Conservation (phyloP, 352 stramenopile genomes). For the Blastocystis sp. region DNA sequence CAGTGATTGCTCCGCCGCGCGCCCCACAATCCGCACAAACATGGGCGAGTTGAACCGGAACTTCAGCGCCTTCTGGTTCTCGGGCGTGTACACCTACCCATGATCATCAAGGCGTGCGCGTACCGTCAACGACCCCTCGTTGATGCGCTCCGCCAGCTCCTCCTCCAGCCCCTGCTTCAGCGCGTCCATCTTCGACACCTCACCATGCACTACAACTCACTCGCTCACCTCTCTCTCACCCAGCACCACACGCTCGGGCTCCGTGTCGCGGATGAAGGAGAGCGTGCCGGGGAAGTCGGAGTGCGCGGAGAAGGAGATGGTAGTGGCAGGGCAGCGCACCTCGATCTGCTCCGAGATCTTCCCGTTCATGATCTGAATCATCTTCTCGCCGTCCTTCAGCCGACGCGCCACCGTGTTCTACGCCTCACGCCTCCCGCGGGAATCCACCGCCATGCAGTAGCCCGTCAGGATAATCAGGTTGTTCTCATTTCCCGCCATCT, state of each 20-base stretch:
- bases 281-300: conserved; percentile 93
- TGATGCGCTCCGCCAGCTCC: conserved; percentile 89
- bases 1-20: conserved; percentile 67
- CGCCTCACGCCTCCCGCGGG: background rate
- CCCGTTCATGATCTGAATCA: conserved; percentile 23
- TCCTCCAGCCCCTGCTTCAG: conserved; percentile 90
- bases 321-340: conserved; percentile 83
- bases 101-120: conserved; percentile 76
- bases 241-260: conserved; percentile 79
- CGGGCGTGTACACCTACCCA: conserved; percentile 76
- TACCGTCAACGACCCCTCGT: conserved; percentile 86
- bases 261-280: conserved; percentile 88
- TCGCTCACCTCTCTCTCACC: background rate
- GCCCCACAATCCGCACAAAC: conserved; percentile 14
- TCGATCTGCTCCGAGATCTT: conserved; percentile 38
- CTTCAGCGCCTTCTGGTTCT: conserved; percentile 78
- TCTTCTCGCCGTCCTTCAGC: conserved; percentile 21
- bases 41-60: conserved; percentile 73
- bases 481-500: conserved; percentile 92
- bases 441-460: conserved; percentile 78
- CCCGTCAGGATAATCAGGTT: conserved; percentile 97
- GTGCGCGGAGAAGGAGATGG: conserved; percentile 94
- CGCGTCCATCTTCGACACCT: conserved; percentile 77
- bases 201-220: conserved; percentile 63
- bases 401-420: conserved; percentile 56